Conservation (phyloP, 257 asterid species). For the Solanum habrochaites region DNA sequence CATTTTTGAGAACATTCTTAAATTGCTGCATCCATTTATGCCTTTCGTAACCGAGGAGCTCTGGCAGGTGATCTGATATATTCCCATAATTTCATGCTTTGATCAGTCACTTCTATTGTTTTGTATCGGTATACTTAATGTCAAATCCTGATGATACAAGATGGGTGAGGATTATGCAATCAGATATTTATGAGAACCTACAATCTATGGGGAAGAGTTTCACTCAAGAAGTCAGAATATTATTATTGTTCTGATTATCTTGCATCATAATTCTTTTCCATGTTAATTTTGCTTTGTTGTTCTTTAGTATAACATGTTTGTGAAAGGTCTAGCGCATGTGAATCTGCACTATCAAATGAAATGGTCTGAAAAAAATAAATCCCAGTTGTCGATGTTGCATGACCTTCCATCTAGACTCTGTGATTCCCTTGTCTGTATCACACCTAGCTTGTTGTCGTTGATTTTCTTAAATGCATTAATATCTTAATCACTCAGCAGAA, state of each 20-base stretch:
- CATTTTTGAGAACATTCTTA: constrained; percentile 64
- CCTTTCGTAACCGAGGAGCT: constrained; percentile 96
- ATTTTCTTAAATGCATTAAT: not conserved
- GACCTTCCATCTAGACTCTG: not conserved
- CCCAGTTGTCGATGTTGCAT: not conserved
- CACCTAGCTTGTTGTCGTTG: not conserved
- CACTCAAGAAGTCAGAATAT: not conserved
- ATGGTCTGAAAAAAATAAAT: not conserved
- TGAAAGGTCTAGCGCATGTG: not conserved
- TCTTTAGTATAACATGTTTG: not conserved
- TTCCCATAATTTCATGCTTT: not conserved
- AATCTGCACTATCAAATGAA: not conserved
- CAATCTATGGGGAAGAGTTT: not conserved
- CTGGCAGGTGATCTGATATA: constrained; percentile 72
- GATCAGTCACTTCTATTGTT: not conserved
- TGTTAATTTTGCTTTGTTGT: not conserved
- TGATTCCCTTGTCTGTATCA: not conserved
- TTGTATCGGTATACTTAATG: not conserved
- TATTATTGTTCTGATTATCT: not conserved
- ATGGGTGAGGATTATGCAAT: not conserved
- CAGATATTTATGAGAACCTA: not conserved
- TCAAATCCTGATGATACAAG: not conserved
- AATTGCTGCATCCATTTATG: constrained; percentile 93
- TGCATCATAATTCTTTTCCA: not conserved
- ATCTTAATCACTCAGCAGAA: not conserved